phyloP scores from a whole-genome alignment of 1,139 yeast species.

The Hansenula sp. region DNA sequence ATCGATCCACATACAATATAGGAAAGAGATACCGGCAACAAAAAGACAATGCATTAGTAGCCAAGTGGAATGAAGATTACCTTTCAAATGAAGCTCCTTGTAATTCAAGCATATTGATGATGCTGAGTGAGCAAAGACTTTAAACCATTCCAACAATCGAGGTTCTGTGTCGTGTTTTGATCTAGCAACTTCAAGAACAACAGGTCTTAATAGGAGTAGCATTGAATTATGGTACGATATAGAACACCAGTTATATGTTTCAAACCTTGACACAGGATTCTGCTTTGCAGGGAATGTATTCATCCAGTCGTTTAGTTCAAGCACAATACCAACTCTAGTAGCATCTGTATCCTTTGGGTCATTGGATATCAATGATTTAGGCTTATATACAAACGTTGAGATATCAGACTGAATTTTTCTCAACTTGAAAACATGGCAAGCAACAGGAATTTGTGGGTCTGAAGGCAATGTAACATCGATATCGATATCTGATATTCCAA shows the following conservation, averaged over 20 bases:
- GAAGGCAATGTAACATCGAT: conserved; percentile 29
- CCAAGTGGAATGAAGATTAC: conserved; percentile 26
- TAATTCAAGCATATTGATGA: conserved; percentile 26
- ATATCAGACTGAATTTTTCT: conserved; percentile 31
- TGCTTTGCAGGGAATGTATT: conserved; percentile 24
- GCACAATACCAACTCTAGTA: conserved; percentile 25
- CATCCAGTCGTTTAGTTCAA: conserved; percentile 30
- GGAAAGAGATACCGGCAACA: conserved; percentile 27
- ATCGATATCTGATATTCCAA: conserved; percentile 31
- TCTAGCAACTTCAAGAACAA: conserved; percentile 24
- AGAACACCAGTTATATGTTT: conserved; percentile 27
- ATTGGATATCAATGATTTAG: conserved; percentile 17
- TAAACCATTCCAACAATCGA: conserved; percentile 27
- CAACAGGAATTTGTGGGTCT: conserved; percentile 26
- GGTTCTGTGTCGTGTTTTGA: conserved; percentile 15
- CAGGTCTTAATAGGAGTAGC: conserved; percentile 26
- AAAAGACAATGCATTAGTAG: conserved; percentile 27
- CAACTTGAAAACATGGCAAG: conserved; percentile 30
- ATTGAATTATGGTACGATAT: conserved; percentile 30
- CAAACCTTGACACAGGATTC: conserved; percentile 23
- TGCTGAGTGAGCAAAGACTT: conserved; percentile 26
- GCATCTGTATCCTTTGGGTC: conserved; percentile 22
- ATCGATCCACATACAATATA: conserved; percentile 29
- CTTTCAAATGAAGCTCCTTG: conserved; percentile 22
- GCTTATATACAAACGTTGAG: conserved; percentile 28